Percentiles rank a stretch among this genome's conserved stretches.
Conservation (phyloP, 2,329 filamentous ascomycete species). For the Sclerotinia borealis region DNA sequence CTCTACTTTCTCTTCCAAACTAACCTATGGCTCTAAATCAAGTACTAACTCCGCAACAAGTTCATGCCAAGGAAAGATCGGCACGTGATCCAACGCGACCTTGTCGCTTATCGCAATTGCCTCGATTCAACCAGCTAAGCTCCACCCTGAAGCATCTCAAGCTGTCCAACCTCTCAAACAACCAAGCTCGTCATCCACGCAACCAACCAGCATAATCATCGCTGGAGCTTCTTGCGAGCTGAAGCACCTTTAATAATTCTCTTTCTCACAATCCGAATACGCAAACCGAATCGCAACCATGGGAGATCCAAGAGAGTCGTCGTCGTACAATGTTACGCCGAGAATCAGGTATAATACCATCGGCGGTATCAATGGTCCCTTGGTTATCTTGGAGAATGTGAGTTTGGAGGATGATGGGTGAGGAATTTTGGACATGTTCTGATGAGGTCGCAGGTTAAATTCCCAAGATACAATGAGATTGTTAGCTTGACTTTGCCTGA, state of each 20-base stretch:
- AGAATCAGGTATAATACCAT: slow-evolving; percentile 96
- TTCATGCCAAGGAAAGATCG: not conserved
- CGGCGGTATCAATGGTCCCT: slow-evolving; percentile 92
- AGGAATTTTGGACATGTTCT: slow-evolving; percentile 13
- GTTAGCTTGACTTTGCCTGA: slow-evolving; percentile 92
- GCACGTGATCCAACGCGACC: not conserved
- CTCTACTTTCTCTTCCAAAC: not conserved
- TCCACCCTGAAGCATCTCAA: slow-evolving; percentile 13
- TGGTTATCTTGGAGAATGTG: slow-evolving; percentile 97
- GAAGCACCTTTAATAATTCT: not conserved
- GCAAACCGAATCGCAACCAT: slow-evolving; percentile 21
- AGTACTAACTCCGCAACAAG: too few species aligned
- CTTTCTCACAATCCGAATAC: not conserved
- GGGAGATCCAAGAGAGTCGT: slow-evolving; percentile 34
- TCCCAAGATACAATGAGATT: slow-evolving; percentile 95
- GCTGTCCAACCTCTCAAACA: slow-evolving; percentile 14
- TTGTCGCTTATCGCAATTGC: slow-evolving; percentile 18
- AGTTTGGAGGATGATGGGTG: slow-evolving; percentile 32
- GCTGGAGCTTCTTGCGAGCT: slow-evolving; percentile 13
- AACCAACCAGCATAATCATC: slow-evolving; percentile 8
- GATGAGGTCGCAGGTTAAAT: slow-evolving; percentile 72
- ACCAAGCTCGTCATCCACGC: slow-evolving; percentile 6
- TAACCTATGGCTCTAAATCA: too few species aligned
- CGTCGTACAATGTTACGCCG: slow-evolving; percentile 48
- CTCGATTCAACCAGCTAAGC: slow-evolving; percentile 13